Conservation (phyloP, 345 rosid genomes). For the Populus pruinosa region DNA sequence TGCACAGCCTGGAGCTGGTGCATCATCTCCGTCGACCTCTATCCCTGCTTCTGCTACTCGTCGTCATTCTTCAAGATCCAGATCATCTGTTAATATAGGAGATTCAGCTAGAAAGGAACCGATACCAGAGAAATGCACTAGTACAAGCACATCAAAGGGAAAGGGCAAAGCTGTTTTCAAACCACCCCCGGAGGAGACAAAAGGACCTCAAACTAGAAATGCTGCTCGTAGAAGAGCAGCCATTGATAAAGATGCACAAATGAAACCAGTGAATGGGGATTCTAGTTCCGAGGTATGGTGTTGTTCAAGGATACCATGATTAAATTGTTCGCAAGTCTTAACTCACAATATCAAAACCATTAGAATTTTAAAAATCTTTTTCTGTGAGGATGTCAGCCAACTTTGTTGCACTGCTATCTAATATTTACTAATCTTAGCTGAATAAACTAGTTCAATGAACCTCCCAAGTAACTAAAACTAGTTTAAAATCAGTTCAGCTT, state of each 20-base stretch:
- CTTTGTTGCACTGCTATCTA: background rate
- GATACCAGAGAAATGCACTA: constrained; percentile 61
- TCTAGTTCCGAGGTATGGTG: constrained; percentile 82
- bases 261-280: constrained; percentile 69
- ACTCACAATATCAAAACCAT: background rate
- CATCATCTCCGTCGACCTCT: constrained; percentile 68
- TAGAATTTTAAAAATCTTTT: background rate
- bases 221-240: constrained; percentile 83
- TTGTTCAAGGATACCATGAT: background rate
- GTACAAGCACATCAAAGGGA: constrained; percentile 83
- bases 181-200: constrained; percentile 63
- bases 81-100: constrained; percentile 77
- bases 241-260: constrained; percentile 67
- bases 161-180: constrained; percentile 98
- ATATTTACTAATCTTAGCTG: background rate
- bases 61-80: constrained; percentile 80
- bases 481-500: background rate
- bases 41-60: constrained; percentile 66
- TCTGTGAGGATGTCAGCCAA: background rate
- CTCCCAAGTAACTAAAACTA: background rate
- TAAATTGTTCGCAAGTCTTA: background rate
- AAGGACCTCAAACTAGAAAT: constrained; percentile 96
- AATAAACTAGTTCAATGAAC: background rate
- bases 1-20: constrained; percentile 62
- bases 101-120: constrained; percentile 62